Evolutionary conservation across 441 rosid genomes (phyloP), one percentile per base, ranked within the genome.

Genomic region (Adansonia rubrostipa): DNA sequence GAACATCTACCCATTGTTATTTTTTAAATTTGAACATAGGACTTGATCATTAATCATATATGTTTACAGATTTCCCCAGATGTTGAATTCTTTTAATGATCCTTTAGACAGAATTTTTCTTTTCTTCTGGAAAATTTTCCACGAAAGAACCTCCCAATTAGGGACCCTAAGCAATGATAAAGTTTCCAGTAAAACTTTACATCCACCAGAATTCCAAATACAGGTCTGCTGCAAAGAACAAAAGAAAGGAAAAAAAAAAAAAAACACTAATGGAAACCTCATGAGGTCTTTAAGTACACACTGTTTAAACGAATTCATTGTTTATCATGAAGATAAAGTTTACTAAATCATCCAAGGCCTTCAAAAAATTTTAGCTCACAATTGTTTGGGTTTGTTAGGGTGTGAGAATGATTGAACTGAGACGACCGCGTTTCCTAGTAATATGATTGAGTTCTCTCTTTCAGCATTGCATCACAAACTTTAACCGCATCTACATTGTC

Each of bases 401-500:
- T 44, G 10, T n/a, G 14, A 0, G 33, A 45, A 79, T 28, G 4
- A 5, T 3, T 15, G n/a, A 71, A 15, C 24, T 4, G 40, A 57
- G 14, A 50, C n/a, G 20, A 75, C 15, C 17, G 45, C 22, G 58
- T 33, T 54, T 61, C 33, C 58, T 15, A 0, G 24, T 71, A 68
- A 80, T 65, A 85, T 10, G 51, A 69, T 28, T 14, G 7, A 60
- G 80, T 79, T 77, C 78, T 84, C 58, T 76, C 69, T 71, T 71
- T 87, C 74, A 92, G 75, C 92, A 94, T 88, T 36, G 95, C 88
- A 53, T 96, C 95, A 24, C 98, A 94, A n/a, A 94, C 75, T 82
- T 84, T 94, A 76, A 86, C 93, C 20, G 98, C 99, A 70, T 96
- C 98, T 69, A 82, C 72, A 47, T 92, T 96, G 75, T 87, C 92